These are phyloP conservation scores for Sporisorium sorghi DNA, from an alignment of 1,284 basidiomycete genomes.

Conservation along the genomic window DNA sequence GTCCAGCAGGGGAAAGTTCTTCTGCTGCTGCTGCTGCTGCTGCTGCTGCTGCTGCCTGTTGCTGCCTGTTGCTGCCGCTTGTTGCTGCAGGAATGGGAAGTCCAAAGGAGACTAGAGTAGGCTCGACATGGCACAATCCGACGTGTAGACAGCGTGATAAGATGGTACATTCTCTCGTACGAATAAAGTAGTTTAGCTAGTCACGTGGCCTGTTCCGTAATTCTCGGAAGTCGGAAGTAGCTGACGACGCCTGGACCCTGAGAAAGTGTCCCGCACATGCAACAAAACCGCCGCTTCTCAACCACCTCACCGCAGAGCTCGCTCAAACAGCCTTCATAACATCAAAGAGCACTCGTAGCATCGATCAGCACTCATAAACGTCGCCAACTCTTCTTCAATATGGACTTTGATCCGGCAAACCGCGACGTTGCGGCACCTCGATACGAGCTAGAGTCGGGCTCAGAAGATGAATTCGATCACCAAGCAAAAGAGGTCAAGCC, in stretches of 20 bases:
- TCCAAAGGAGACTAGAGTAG: too few species aligned
- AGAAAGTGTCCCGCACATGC: conserved; percentile 1
- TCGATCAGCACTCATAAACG: not conserved
- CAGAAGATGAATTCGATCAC: conserved; percentile 30
- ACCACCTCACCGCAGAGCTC: too few species aligned
- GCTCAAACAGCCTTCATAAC: too few species aligned
- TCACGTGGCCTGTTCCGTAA: too few species aligned
- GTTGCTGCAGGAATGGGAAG: too few species aligned
- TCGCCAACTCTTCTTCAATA: not conserved
- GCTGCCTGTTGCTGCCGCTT: too few species aligned
- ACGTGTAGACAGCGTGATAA: conserved; percentile 7
- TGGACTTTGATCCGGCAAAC: conserved; percentile 45
- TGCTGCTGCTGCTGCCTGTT: too few species aligned
- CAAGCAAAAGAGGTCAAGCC: not conserved
- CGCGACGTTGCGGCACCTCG: conserved; percentile 32
- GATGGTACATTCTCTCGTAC: conserved; percentile 2
- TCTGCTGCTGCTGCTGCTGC: too few species aligned
- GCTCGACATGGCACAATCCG: conserved; percentile 27
- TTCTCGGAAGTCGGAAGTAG: conserved; percentile 14
- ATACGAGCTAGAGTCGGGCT: conserved; percentile 49
- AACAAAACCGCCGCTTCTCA: too few species aligned
- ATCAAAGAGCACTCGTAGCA: too few species aligned
- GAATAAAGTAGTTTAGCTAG: too few species aligned
- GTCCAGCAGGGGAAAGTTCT: too few species aligned
- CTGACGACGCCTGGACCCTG: conserved; percentile 32